Percentiles rank a stretch among this genome's conserved stretches.
Conservation (phyloP, 2,329 filamentous ascomycete species). For the Tolypocladium tundrense region DNA sequence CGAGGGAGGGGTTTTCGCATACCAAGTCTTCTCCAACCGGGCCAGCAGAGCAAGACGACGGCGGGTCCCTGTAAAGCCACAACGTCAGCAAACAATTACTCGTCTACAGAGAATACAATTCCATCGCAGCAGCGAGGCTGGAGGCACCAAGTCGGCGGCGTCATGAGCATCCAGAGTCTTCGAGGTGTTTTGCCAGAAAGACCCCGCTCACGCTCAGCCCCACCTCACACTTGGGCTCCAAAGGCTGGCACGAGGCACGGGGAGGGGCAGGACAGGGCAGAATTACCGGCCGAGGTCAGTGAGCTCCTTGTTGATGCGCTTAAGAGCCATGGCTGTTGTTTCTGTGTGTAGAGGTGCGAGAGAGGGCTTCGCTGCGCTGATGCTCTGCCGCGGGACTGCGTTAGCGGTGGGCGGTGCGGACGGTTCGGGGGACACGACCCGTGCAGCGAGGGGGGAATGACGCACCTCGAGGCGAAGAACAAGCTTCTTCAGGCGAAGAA, state of each 20-base stretch:
- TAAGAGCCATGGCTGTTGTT: slow-evolving; percentile 61
- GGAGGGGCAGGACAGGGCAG: slow-evolving; percentile 9
- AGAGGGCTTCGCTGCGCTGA: slow-evolving; percentile 11
- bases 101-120: not conserved
- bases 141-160: not conserved
- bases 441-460: slow-evolving; percentile 10
- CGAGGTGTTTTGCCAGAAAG: slow-evolving; percentile 6
- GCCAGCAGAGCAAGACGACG: slow-evolving; percentile 96
- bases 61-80: slow-evolving; percentile 64
- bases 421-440: slow-evolving; percentile 3
- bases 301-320: slow-evolving; percentile 92
- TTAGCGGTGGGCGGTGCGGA: slow-evolving; percentile 12
- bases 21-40: slow-evolving; percentile 97
- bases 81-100: slow-evolving; percentile 11
- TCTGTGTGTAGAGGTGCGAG: slow-evolving; percentile 13
- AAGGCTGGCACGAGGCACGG: slow-evolving; percentile 11
- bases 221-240: slow-evolving; percentile 24
- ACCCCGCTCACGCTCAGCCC: slow-evolving; percentile 26
- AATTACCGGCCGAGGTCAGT: slow-evolving; percentile 80
- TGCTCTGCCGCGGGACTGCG: slow-evolving; percentile 13
- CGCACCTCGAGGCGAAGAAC: slow-evolving; percentile 15
- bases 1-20: slow-evolving; percentile 35
- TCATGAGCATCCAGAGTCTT: slow-evolving; percentile 8
- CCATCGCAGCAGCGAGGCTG: not conserved
- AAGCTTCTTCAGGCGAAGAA: slow-evolving; percentile 9